Evolutionary conservation across 2,329 filamentous ascomycete genomes (phyloP), one percentile per base, ranked within the genome.

Genomic region (Pestalotiopsis sp.): DNA sequence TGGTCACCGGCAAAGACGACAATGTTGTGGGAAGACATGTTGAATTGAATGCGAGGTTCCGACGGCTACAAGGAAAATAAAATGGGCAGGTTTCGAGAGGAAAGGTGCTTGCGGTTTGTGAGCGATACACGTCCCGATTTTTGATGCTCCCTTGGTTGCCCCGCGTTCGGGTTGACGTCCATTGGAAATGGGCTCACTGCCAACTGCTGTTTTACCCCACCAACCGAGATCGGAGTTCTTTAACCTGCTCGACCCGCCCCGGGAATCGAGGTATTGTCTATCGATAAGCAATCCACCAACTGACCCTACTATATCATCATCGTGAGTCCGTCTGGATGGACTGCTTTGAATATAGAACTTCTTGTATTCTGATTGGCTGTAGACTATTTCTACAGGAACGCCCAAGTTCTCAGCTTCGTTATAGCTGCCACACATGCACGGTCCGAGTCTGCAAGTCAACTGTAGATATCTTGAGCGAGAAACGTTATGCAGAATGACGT

Each of bases 1-100:
- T 96, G 93, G 84, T 97, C 94, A 77, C 93, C 93, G 66, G 82
- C 92, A 80, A 95, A 93, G 69, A 95, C 92, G 71, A 95, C 92
- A 79, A 95, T 92, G 73, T 93, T 93, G 79, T 90, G 91, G 64
- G 88, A 85, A 73, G 90, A 82, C 92, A 94, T 94, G 69, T 75
- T 86, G 36, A 20, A 60, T 3, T n/a, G 66, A 64, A 66, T 60
- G 58, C 23, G 23, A 56, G 27, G n/a, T 59, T 31, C 66, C 38
- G 49, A 23, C 64, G 45, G 66, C 58, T 17, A 66, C 38, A 59
- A 27, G 57, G 57, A 59, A 36, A 27, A 27, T 6, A n/a, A 59
- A 58, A 52, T 39, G 61, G 41, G 58, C 13, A 61, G 17, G 64
- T 60, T 23, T 41, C 20, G 20, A 49, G 56, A 67, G 38, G 45